phyloP scores from a whole-genome alignment of 2,329 filamentous ascomycete species.

The Alternaria sp. region DNA sequence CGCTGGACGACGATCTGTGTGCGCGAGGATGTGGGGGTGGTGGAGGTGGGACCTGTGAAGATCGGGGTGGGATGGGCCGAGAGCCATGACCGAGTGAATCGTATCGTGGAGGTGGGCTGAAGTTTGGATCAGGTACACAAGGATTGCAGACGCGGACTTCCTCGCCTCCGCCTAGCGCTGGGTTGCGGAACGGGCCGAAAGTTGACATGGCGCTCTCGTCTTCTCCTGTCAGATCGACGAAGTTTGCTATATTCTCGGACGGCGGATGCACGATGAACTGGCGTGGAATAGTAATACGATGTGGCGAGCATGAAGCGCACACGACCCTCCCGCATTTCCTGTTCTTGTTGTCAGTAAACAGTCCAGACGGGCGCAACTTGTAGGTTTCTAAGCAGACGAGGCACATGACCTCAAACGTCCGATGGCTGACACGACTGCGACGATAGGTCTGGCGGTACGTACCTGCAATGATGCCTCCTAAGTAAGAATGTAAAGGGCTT shows the following conservation, averaged over 20 bases:
- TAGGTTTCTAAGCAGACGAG: background rate
- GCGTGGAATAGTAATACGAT: conserved; percentile 91
- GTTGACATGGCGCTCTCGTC: conserved; percentile 33
- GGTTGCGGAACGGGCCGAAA: conserved; percentile 50
- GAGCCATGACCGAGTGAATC: conserved; percentile 6
- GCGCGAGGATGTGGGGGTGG: conserved; percentile 23
- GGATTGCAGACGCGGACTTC: conserved; percentile 75
- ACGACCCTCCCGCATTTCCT: conserved; percentile 94
- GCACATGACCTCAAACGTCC: background rate
- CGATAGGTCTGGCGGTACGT: conserved; percentile 33
- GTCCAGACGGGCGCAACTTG: background rate
- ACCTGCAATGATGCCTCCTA: conserved; percentile 92
- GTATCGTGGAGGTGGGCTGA: conserved; percentile 63
- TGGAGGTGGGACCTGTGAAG: conserved; percentile 11
- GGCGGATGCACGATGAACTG: conserved; percentile 85
- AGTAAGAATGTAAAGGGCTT: conserved; percentile 83
- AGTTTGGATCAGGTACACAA: conserved; percentile 73
- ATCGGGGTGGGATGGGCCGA: conserved; percentile 10
- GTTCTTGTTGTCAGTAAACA: background rate
- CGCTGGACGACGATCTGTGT: conserved; percentile 29
- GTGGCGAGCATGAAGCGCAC: conserved; percentile 86
- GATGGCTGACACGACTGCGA: background rate
- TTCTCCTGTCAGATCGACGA: conserved; percentile 56
- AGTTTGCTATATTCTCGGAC: conserved; percentile 33
- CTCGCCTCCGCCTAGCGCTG: conserved; percentile 67